phyloP scores from a whole-genome alignment of 345 rosid genomes.

The Pugionium dolabratum region DNA sequence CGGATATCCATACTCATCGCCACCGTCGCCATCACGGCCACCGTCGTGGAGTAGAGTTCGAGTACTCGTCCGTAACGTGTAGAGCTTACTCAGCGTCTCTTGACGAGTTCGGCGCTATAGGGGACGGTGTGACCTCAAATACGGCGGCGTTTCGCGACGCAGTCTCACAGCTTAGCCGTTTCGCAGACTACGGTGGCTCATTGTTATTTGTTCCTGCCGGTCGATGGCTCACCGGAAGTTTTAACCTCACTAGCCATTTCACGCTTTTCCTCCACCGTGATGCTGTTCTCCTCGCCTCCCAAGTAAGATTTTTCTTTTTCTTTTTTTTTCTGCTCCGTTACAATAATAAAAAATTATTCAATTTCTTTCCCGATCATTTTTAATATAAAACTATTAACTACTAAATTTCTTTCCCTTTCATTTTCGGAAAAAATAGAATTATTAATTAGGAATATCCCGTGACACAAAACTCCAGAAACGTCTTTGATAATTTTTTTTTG shows the following conservation, averaged over 20 bases:
- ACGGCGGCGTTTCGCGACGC: conserved; percentile 73
- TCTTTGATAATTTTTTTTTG: background rate
- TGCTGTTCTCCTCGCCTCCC: conserved; percentile 80
- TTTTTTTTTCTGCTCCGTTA: background rate
- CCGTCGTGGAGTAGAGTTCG: conserved; percentile 44
- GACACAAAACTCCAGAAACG: conserved; percentile 39
- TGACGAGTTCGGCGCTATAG: conserved; percentile 82
- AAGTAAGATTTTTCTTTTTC: conserved; percentile 45
- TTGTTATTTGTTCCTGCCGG: conserved; percentile 82
- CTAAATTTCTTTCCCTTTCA: background rate
- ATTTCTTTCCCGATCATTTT: background rate
- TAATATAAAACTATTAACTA: background rate
- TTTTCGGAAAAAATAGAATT: background rate
- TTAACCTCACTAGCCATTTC: conserved; percentile 88
- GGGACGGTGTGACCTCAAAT: conserved; percentile 76
- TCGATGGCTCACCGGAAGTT: conserved; percentile 84
- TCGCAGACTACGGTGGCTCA: conserved; percentile 63
- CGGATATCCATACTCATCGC: conserved; percentile 28
- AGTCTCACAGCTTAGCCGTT: conserved; percentile 57
- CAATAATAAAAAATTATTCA: background rate
- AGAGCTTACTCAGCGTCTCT: conserved; percentile 71
- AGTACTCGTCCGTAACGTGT: conserved; percentile 59
- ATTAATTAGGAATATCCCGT: conserved; percentile 26
- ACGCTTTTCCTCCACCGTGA: conserved; percentile 75
- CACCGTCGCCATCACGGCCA: conserved; percentile 48